phyloP scores from a whole-genome alignment of 768 basidiomycete species.

The Termitomyces bulborhizus region DNA sequence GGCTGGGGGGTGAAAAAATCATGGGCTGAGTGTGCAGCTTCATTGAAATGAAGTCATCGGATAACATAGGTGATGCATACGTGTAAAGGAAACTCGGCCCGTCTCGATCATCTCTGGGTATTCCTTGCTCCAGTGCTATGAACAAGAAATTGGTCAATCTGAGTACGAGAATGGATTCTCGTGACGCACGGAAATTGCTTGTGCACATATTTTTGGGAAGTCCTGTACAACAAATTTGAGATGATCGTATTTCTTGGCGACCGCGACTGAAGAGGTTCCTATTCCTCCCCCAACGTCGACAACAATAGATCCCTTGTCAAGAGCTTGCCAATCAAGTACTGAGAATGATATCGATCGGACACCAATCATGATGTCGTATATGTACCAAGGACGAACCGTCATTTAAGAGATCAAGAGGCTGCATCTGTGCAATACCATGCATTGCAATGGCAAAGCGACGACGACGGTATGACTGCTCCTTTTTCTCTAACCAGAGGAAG shows the following conservation, averaged over 20 bases:
- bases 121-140: constrained; percentile 4
- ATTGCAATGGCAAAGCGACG: too few species aligned
- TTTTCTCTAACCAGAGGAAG: too few species aligned
- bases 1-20: constrained; percentile 33
- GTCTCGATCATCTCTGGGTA: constrained; percentile 1
- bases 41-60: too few species aligned
- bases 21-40: constrained; percentile 16
- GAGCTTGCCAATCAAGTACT: constrained; percentile 20
- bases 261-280: constrained; percentile 6
- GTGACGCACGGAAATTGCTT: constrained; percentile 6
- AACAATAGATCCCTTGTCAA: constrained; percentile 16
- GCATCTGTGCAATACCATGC: too few species aligned
- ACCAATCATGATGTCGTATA: too few species aligned
- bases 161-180: not conserved
- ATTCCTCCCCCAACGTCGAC: constrained; percentile 26
- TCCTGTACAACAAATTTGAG: constrained; percentile 23
- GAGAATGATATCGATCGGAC: too few species aligned
- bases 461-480: too few species aligned
- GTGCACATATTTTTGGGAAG: constrained; percentile 11
- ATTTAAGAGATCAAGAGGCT: too few species aligned
- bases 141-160: not conserved
- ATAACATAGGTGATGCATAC: not conserved
- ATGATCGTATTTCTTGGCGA: constrained; percentile 16
- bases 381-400: too few species aligned
- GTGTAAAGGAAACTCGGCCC: constrained; percentile 1